These are phyloP conservation scores for Vigna reflexopilosa DNA, from an alignment of 306 rosid genomes.

Conservation along the genomic window DNA sequence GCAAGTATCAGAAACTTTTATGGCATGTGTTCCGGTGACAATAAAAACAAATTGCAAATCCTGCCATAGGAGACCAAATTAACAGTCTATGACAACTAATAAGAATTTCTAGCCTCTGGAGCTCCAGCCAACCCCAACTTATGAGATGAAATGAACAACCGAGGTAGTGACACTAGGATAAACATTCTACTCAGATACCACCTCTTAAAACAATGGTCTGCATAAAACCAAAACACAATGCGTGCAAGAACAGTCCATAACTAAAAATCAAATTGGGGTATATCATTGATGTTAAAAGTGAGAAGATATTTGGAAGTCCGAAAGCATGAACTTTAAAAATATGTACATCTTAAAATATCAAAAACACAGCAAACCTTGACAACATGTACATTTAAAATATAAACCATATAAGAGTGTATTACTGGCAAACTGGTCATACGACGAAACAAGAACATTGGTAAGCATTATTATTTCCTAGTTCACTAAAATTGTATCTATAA, in stretches of 20 bases:
- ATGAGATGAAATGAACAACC: neutral
- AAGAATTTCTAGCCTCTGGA: too few species aligned
- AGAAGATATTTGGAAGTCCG: neutral
- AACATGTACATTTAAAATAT: slow-evolving; percentile 25
- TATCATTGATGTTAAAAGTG: slow-evolving; percentile 5
- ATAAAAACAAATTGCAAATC: neutral
- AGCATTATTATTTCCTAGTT: slow-evolving; percentile 28
- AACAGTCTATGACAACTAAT: too few species aligned
- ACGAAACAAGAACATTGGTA: slow-evolving; percentile 2
- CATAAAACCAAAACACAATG: slow-evolving; percentile 27
- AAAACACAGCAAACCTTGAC: slow-evolving; percentile 9
- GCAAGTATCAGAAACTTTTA: neutral
- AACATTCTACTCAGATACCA: slow-evolving; percentile 23
- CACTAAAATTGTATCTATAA: slow-evolving; percentile 27
- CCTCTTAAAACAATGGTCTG: neutral
- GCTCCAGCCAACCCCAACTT: too few species aligned
- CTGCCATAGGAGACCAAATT: neutral
- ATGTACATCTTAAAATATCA: slow-evolving; percentile 22
- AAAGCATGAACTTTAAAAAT: slow-evolving; percentile 13
- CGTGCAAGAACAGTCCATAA: slow-evolving; percentile 8
- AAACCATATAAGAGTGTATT: slow-evolving; percentile 8
- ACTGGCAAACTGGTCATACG: slow-evolving; percentile 2
- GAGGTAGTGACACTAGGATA: slow-evolving; percentile 4
- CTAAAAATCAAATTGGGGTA: neutral
- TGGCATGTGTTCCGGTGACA: neutral